Evolutionary conservation across 2,329 filamentous ascomycete genomes (phyloP), one percentile per base, ranked within the genome.

Genomic region (Knufia fluminis): DNA sequence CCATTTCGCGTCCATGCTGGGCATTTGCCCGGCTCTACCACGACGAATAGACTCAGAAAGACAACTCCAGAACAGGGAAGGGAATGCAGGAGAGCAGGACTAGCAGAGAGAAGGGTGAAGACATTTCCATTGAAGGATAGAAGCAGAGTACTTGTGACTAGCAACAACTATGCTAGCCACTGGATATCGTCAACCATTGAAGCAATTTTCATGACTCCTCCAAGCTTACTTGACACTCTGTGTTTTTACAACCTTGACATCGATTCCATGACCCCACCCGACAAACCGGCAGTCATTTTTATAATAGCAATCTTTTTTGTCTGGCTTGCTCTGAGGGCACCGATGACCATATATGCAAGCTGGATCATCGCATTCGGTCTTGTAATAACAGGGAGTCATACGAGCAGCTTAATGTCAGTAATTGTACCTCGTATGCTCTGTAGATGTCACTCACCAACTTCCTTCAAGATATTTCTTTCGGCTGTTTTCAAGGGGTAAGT

Each of bases 311-410:
- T 69, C 71, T 59, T 74, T 74, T 44, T 66, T 70, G 32, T 75
- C 74, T 23, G 71, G 68, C 51, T 71, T 66, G 28, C 68, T 70
- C 53, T 77, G 76, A 16, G 77, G 77, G 59, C 79, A 83, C 31
- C 75, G 72, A 62, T 83, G 79, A 19, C 79, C 79, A 59, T 81
- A 82, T 46, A 82, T 81, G 64, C 79, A 83, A 51, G 75, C 74
- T 1, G 71, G 61, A 52, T 82, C 79, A 45, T 77, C 69, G 57
- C 79, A 83, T 12, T 70, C 70, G 44, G 72, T 69, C 9, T 77
- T 77, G 58, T 76, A 75, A 50, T 71, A 71, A 59, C 79, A 83
- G 20, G 78, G 77, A 2, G 77, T 79, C 76, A 81, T 80, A 45
- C 79, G 74, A 42, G 79, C 78, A 16, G 17, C 17, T 7, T n/a